Evolutionary conservation across 176 grass and related monocot species (phyloP), one percentile per base, ranked within the genome.

Genomic region (Phoenix roebelenii): DNA sequence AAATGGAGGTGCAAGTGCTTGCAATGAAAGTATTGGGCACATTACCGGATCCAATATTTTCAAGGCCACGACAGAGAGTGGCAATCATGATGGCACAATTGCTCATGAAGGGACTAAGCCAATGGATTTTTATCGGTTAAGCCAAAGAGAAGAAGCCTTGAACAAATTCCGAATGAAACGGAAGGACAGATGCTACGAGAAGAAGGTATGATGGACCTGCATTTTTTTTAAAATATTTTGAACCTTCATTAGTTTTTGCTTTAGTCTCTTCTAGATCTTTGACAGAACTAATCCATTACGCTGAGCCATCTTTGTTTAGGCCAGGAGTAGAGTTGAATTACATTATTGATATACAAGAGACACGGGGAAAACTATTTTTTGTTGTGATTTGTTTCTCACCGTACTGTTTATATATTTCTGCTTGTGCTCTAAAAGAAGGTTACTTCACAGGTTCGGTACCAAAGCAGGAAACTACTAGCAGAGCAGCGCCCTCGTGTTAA

Each of bases 161-260:
- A 99, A 99, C 79, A 99, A 93, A 74, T 99, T 99, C 39, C 72
- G 94, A 16, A 70, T 99, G 50, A 99, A 99, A 74, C 83, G 94
- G 60, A 99, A 99, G 74, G 94, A 99, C 52, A 70, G 94, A 68
- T 99, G 94, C 76, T 99, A 93, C 17, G 88, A 99, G 76, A 99
- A 99, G 70, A 99, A 93, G 94, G 94, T 99, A 76, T 4, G 26
- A 60, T 52, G 32, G 32, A 5, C 32, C 32, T 39, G 32, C 32
- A 39, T 2, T 12, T 39, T 32, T 9, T 10, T 39, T 12, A 0
- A 7, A 39, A 2, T 39, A 2, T 2, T 39, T 39, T 39, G 6
- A 39, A 39, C 5, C 32, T 39, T 39, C 7, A 39, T 39, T 39
- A 39, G 32, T 39, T 10, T 7, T 39, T 7, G 5, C 32, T 39